Evolutionary conservation across 169 alveolate genomes (phyloP).

Genomic region (Plasmodium gonderi): DNA sequence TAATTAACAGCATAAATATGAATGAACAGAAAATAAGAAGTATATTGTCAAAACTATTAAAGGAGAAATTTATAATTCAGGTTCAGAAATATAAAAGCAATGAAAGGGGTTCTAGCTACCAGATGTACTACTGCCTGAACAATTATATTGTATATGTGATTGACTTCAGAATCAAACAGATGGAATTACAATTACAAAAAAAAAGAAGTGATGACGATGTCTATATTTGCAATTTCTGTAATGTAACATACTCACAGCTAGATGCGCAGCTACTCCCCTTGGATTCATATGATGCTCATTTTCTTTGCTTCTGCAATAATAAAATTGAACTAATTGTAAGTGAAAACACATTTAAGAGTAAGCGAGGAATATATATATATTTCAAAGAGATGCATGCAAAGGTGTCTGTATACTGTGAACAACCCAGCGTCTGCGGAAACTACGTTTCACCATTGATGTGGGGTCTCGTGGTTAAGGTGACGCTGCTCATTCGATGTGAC

Average conservation of each 20-base stretch:
- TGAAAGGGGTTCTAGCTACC: conserved; percentile 44
- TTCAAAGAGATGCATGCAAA: no score
- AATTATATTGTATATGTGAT: conserved; percentile 78
- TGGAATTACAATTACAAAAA: conserved; percentile 80
- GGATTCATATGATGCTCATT: conserved; percentile 84
- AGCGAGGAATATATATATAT: no score
- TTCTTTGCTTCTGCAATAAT: conserved; percentile 82
- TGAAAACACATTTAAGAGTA: no score
- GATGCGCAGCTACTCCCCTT: conserved; percentile 82
- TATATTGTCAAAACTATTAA: conserved; percentile 69
- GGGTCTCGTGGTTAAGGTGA: no score
- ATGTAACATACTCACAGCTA: conserved; percentile 78
- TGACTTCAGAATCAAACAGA: conserved; percentile 77
- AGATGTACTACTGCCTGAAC: conserved; percentile 79
- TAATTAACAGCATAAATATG: conserved; percentile 77
- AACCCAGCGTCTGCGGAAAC: no score
- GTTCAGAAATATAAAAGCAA: conserved; percentile 58
- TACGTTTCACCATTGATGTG: no score
- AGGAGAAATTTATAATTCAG: conserved; percentile 31
- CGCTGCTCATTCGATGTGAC: no score
- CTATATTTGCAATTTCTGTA: conserved; percentile 79
- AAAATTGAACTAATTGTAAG: conserved; percentile 82
- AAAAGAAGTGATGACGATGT: conserved; percentile 77
- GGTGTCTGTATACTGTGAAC: no score
- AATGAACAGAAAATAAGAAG: conserved; percentile 78